phyloP scores from a whole-genome alignment of 2,329 filamentous ascomycete species.

The Penicillium sp. region DNA sequence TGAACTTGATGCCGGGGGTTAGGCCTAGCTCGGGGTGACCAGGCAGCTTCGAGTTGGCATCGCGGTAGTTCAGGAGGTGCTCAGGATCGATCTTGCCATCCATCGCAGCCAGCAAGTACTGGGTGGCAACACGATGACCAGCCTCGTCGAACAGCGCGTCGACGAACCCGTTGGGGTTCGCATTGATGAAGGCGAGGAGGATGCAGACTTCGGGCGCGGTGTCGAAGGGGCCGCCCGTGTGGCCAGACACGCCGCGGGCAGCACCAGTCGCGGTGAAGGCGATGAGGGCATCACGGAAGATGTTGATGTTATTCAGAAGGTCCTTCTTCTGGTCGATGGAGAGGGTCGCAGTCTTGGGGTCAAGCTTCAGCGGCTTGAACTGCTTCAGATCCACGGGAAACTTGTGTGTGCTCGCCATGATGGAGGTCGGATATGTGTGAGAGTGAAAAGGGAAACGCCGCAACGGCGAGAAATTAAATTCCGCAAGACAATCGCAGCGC shows the following conservation, averaged over 20 bases:
- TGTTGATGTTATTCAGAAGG: constrained; percentile 38
- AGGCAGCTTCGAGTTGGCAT: constrained; percentile 41
- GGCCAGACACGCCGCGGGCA: constrained; percentile 39
- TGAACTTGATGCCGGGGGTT: constrained; percentile 42
- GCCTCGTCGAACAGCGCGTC: constrained; percentile 41
- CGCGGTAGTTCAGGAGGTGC: constrained; percentile 43
- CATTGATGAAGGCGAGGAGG: constrained; percentile 37
- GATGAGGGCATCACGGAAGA: constrained; percentile 42
- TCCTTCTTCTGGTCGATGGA: constrained; percentile 36
- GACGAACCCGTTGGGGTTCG: constrained; percentile 32
- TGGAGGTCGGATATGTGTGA: constrained; percentile 1
- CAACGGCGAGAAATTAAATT: not conserved
- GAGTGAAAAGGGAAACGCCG: not conserved
- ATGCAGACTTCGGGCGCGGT: constrained; percentile 43
- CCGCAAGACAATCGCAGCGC: too few relatives aligned
- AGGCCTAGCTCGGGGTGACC: constrained; percentile 43
- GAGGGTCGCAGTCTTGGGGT: constrained; percentile 36
- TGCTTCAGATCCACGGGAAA: constrained; percentile 35
- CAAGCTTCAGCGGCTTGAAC: constrained; percentile 38
- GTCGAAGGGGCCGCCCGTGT: constrained; percentile 43
- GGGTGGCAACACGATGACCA: constrained; percentile 42
- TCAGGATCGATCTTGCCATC: constrained; percentile 39
- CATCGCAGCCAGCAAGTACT: constrained; percentile 40
- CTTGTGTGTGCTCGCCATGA: constrained; percentile 16
- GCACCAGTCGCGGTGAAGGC: constrained; percentile 41